These are phyloP conservation scores for Aphanocladium album DNA, from an alignment of 2,329 filamentous ascomycete species.

Conservation along the genomic window DNA sequence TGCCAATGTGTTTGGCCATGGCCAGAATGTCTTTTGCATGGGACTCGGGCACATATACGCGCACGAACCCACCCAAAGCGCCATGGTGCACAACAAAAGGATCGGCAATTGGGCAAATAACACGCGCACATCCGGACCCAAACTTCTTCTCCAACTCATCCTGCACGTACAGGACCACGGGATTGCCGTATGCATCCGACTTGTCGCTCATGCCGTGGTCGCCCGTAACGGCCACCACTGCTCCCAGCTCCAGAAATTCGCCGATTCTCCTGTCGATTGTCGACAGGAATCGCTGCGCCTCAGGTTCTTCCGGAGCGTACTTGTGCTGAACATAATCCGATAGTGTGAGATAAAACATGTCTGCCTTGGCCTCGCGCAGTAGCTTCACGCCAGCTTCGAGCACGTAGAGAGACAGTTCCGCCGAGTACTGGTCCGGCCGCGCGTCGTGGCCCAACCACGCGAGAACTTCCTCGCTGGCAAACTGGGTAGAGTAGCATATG, in stretches of 20 bases:
- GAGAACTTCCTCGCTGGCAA: conserved; percentile 31
- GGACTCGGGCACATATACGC: conserved; percentile 29
- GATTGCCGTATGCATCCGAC: conserved; percentile 26
- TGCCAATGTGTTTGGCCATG: conserved; percentile 25
- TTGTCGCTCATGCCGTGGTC: conserved; percentile 41
- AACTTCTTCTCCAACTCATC: conserved; percentile 30
- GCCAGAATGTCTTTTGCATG: conserved; percentile 14
- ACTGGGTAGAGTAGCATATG: conserved; percentile 36
- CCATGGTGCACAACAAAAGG: conserved; percentile 39
- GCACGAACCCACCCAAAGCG: conserved; percentile 36
- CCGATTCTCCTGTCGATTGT: conserved; percentile 29
- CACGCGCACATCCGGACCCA: conserved; percentile 25
- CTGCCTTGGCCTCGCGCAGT: conserved; percentile 32
- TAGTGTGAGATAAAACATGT: conserved; percentile 38
- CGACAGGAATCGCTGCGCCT: conserved; percentile 33
- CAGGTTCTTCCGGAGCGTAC: conserved; percentile 30
- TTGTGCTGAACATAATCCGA: conserved; percentile 43
- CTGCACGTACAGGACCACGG: conserved; percentile 36
- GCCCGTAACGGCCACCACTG: conserved; percentile 34
- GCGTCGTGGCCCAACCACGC: conserved; percentile 30
- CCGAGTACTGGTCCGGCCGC: conserved; percentile 36
- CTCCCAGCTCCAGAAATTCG: conserved; percentile 28
- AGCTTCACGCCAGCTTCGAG: conserved; percentile 39
- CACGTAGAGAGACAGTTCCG: conserved; percentile 38
- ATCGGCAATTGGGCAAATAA: conserved; percentile 40